These are phyloP conservation scores for Albizia julibrissin DNA, from an alignment of 306 rosid species.

Conservation along the genomic window DNA sequence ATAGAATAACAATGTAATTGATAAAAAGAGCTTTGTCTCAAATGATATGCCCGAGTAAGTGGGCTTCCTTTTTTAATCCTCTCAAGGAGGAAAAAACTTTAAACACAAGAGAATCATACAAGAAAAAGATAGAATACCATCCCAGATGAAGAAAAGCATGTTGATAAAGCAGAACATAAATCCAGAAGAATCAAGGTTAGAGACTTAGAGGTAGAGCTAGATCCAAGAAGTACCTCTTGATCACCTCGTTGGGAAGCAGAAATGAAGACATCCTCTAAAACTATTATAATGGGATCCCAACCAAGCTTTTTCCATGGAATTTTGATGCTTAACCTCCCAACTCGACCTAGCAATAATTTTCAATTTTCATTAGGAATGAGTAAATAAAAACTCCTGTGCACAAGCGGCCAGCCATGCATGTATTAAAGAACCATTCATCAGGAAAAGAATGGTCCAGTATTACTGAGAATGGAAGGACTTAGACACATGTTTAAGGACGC, in stretches of 20 bases:
- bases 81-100: neutral
- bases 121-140: neutral
- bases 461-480: conserved; percentile 7
- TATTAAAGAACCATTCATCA: conserved; percentile 21
- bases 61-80: neutral
- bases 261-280: conserved; percentile 77
- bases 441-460: conserved; percentile 6
- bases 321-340: conserved; percentile 92
- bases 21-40: conserved; percentile 20
- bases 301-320: conserved; percentile 98
- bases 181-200: neutral
- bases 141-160: neutral
- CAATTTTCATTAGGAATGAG: conserved; percentile 27
- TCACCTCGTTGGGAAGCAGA: conserved; percentile 87
- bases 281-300: conserved; percentile 84
- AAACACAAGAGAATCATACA: neutral
- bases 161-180: neutral
- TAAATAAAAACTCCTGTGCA: conserved; percentile 25
- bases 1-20: neutral
- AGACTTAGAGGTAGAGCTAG: neutral
- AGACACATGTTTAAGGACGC: conserved; percentile 16
- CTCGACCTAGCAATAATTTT: conserved; percentile 61
- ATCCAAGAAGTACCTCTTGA: conserved; percentile 64
- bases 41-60: conserved; percentile 13
- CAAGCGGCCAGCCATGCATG: conserved; percentile 20